Evolutionary conservation across 2,329 filamentous ascomycete species (phyloP).

Genomic region (Alternaria sp.): DNA sequence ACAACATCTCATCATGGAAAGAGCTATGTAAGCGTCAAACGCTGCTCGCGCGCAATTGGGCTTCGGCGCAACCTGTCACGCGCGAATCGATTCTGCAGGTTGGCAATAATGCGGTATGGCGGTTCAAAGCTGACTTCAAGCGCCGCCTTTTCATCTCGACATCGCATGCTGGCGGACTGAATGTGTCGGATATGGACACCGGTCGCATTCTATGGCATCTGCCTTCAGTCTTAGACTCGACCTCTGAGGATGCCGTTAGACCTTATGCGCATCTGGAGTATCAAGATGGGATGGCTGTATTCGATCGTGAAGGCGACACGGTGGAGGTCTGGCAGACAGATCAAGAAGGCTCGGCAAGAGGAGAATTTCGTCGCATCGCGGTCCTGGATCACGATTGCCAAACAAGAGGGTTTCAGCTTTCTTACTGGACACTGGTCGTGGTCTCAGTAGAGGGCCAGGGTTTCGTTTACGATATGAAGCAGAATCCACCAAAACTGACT

Average conservation of each 20-base stretch:
- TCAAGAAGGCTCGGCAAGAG: slow-evolving; percentile 9
- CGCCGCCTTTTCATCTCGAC: slow-evolving; percentile 20
- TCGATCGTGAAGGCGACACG: slow-evolving; percentile 13
- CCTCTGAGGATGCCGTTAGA: slow-evolving; percentile 4
- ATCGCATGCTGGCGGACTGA: slow-evolving; percentile 14
- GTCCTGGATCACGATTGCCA: slow-evolving; percentile 13
- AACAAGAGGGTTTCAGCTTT: slow-evolving; percentile 20
- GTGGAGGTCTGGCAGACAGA: slow-evolving; percentile 16
- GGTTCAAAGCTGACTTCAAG: slow-evolving; percentile 19
- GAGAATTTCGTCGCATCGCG: slow-evolving; percentile 11
- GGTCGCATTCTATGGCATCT: slow-evolving; percentile 11
- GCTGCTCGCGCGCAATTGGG: slow-evolving; percentile 12
- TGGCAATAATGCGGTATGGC: slow-evolving; percentile 13
- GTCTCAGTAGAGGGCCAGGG: slow-evolving; percentile 17
- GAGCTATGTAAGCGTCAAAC: slow-evolving; percentile 13
- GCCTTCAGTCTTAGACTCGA: slow-evolving; percentile 11
- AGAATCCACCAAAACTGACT: slow-evolving; percentile 12
- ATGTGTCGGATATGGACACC: slow-evolving; percentile 15
- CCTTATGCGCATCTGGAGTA: slow-evolving; percentile 20
- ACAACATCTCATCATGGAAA: slow-evolving; percentile 16
- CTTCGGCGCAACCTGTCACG: slow-evolving; percentile 6
- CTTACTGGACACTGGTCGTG: slow-evolving; percentile 15
- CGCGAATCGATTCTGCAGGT: slow-evolving; percentile 16
- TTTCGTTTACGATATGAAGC: slow-evolving; percentile 19
- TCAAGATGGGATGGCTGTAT: slow-evolving; percentile 17